Conservation (phyloP, 495 filamentous ascomycete species). For the Penicillium subrubescens region DNA sequence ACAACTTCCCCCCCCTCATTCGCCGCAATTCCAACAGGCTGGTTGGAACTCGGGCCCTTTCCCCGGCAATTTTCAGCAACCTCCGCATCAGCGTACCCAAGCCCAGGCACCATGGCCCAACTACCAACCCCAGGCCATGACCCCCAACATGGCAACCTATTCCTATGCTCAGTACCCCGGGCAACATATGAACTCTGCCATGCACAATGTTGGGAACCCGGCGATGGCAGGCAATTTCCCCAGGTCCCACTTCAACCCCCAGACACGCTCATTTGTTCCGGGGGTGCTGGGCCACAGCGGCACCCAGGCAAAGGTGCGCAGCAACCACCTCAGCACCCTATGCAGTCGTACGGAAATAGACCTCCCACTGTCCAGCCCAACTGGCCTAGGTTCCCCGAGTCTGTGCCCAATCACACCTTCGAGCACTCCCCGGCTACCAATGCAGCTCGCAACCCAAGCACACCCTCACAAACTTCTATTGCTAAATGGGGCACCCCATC, state of each 20-base stretch:
- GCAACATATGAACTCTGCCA: conserved; percentile 63
- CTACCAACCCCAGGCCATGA: conserved; percentile 34
- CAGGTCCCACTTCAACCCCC: conserved; percentile 86
- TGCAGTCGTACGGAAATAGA: conserved; percentile 33
- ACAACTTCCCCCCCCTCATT: conserved; percentile 41
- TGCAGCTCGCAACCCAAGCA: conserved; percentile 22
- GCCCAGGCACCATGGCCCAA: conserved; percentile 41
- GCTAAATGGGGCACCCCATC: conserved; percentile 59
- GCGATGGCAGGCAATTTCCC: conserved; percentile 81
- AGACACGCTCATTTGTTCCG: conserved; percentile 87
- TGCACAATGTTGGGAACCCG: conserved; percentile 64
- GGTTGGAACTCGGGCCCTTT: conserved; percentile 41
- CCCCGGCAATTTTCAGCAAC: conserved; percentile 46
- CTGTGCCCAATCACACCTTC: conserved; percentile 23
- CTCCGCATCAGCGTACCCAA: conserved; percentile 37
- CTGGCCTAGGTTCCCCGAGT: conserved; percentile 42
- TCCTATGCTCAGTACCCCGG: conserved; percentile 75
- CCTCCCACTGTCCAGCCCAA: conserved; percentile 24
- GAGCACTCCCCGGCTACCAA: conserved; percentile 12
- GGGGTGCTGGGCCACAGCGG: conserved; percentile 37
- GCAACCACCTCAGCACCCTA: conserved; percentile 34
- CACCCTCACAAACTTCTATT: conserved; percentile 42
- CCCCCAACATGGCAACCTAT: conserved; percentile 59
- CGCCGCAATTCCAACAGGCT: conserved; percentile 34
- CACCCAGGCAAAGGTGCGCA: conserved; percentile 36